Percentiles rank a stretch among this genome's conserved stretches.
Evolutionary conservation across 352 stramenopile genomes (phyloP).

Genomic region (Phytophthora pistaciae): DNA sequence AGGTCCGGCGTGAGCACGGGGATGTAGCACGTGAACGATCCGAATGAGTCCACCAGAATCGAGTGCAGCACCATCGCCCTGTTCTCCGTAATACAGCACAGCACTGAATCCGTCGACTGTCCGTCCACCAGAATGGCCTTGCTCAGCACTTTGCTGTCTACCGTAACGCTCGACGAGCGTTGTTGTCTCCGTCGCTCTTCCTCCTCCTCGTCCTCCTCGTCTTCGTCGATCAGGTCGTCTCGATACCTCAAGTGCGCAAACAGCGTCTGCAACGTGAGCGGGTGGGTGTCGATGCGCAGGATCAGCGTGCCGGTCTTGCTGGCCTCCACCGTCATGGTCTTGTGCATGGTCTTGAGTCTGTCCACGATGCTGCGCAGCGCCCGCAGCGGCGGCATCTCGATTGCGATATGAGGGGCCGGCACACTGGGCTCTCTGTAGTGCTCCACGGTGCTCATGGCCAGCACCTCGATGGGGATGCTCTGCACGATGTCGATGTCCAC

Average conservation of each 20-base stretch:
- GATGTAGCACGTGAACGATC: conserved; percentile 87
- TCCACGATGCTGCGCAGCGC: conserved; percentile 78
- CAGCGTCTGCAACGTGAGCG: conserved; percentile 79
- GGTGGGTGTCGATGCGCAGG: conserved; percentile 74
- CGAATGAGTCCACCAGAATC: conserved; percentile 80
- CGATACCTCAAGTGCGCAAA: conserved; percentile 81
- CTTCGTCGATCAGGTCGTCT: conserved; percentile 72
- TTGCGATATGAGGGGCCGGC: conserved; percentile 76
- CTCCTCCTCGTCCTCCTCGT: conserved; percentile 44
- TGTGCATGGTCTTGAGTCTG: conserved; percentile 78
- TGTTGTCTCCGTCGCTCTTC: conserved; percentile 35
- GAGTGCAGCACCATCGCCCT: conserved; percentile 81
- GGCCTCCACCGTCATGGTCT: conserved; percentile 80
- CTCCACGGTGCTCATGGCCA: conserved; percentile 78
- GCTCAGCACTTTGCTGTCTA: conserved; percentile 81
- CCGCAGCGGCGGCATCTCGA: conserved; percentile 82
- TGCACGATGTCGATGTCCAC: conserved; percentile 90
- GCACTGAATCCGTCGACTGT: conserved; percentile 71
- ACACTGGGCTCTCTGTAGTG: conserved; percentile 84
- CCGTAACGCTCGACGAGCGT: conserved; percentile 65
- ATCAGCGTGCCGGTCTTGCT: conserved; percentile 73
- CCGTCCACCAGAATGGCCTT: conserved; percentile 81
- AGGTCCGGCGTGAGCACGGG: conserved; percentile 75
- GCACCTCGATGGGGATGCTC: conserved; percentile 84
- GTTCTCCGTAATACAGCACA: conserved; percentile 89